A percentile compares a stretch with the other conserved stretches of the same genome.
Conservation (phyloP, 2,329 filamentous ascomycete genomes). For the Colletotrichum sp. region DNA sequence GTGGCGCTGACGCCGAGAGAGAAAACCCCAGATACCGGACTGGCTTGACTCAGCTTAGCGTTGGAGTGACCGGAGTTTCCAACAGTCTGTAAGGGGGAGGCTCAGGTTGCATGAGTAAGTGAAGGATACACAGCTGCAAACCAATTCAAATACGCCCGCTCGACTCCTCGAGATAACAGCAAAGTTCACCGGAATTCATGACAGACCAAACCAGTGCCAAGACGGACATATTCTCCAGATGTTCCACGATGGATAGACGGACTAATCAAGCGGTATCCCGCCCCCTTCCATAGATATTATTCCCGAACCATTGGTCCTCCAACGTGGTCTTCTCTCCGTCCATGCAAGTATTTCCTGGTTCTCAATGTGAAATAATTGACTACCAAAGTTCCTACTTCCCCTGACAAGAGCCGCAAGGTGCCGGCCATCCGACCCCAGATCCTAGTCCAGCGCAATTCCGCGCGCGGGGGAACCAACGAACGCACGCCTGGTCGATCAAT, state of each 20-base stretch:
- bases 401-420: not conserved
- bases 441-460: not conserved
- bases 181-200: not conserved
- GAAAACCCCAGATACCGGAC: not conserved
- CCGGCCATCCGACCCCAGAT: conserved; percentile 2
- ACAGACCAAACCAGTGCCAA: not conserved
- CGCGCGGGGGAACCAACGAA: not conserved
- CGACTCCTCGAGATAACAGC: not conserved
- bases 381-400: not conserved
- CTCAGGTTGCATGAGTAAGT: not conserved
- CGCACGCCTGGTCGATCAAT: not conserved
- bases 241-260: not conserved
- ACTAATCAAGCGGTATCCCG: not conserved
- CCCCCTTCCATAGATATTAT: not conserved
- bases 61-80: not conserved
- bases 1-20: not conserved
- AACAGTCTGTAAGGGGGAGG: not conserved
- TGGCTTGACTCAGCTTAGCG: not conserved
- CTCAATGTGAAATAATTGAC: not conserved
- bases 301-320: not conserved
- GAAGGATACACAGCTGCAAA: not conserved
- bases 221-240: not conserved
- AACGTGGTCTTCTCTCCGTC: not conserved
- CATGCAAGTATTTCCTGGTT: not conserved
- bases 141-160: not conserved